phyloP scores from a whole-genome alignment of 768 basidiomycete species.

The Phylloporus sp. region DNA sequence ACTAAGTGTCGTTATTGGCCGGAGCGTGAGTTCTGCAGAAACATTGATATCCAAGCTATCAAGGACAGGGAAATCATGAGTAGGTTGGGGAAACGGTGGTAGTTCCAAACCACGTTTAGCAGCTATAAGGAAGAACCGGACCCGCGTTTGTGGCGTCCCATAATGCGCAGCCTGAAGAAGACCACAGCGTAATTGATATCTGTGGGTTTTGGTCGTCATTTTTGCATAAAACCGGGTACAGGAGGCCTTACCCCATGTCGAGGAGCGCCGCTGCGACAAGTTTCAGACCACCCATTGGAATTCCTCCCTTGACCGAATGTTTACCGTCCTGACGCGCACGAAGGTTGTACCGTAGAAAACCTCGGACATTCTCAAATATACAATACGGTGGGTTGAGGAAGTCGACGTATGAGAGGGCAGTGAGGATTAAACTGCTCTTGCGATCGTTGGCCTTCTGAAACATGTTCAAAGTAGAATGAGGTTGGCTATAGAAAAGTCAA shows the following conservation, averaged over 20 bases:
- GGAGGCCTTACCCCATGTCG: constrained; percentile 56
- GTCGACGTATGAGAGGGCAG: constrained; percentile 44
- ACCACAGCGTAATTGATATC: constrained; percentile 42
- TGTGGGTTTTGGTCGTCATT: constrained; percentile 11
- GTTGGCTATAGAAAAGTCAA: constrained; percentile 48
- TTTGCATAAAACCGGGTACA: not conserved
- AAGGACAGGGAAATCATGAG: constrained; percentile 38
- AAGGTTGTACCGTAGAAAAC: constrained; percentile 40
- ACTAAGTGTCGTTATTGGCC: constrained; percentile 41
- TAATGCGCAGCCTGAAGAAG: constrained; percentile 48
- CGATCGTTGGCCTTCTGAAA: constrained; percentile 61
- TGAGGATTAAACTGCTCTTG: constrained; percentile 69
- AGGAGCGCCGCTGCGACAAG: constrained; percentile 57
- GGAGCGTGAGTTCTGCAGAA: constrained; percentile 36
- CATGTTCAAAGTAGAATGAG: constrained; percentile 72
- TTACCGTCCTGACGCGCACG: constrained; percentile 33
- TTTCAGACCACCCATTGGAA: constrained; percentile 73
- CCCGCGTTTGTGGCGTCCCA: constrained; percentile 42
- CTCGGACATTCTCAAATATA: constrained; percentile 48
- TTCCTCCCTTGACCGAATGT: constrained; percentile 56
- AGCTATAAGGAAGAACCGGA: constrained; percentile 49
- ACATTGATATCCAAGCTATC: constrained; percentile 52
- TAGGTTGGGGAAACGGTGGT: constrained; percentile 40
- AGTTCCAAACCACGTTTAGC: constrained; percentile 34
- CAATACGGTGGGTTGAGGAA: constrained; percentile 40